Evolutionary conservation across 148 eudicot genomes (phyloP).

Genomic region (Camellia sinensis): DNA sequence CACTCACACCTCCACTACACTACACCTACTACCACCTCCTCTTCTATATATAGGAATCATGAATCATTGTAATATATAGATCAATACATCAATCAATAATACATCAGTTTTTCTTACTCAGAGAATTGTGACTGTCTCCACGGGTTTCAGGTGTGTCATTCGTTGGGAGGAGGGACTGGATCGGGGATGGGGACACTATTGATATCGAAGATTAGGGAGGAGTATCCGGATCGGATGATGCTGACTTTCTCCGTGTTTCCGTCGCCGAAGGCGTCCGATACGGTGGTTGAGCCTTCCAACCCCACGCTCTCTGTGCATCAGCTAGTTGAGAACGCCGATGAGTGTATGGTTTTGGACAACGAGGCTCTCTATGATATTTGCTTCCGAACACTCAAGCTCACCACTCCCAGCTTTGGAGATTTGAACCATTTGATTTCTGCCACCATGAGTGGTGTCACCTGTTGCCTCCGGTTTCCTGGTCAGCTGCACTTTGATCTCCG

Average conservation of each 20-base stretch:
- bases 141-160: slow-evolving; percentile 20
- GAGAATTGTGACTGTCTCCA: no score
- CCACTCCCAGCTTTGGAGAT: slow-evolving; percentile 33
- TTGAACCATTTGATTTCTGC: slow-evolving; percentile 54
- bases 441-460: slow-evolving; percentile 56
- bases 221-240: slow-evolving; percentile 14
- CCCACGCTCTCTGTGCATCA: slow-evolving; percentile 9
- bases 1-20: no score
- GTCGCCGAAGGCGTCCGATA: slow-evolving; percentile 7
- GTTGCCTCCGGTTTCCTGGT: slow-evolving; percentile 57
- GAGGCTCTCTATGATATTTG: slow-evolving; percentile 14
- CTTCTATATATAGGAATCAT: no score
- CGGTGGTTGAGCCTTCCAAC: slow-evolving; percentile 7
- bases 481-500: slow-evolving; percentile 53
- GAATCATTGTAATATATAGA: no score
- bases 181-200: slow-evolving; percentile 11
- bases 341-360: slow-evolving; percentile 15
- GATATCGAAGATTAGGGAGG: slow-evolving; percentile 14
- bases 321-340: slow-evolving; percentile 13
- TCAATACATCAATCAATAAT: no score
- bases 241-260: slow-evolving; percentile 11
- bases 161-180: slow-evolving; percentile 15
- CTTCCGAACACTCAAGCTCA: slow-evolving; percentile 14
- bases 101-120: no score
- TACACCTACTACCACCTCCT: no score